Conservation (phyloP, 345 rosid species). For the Salix purpurea region DNA sequence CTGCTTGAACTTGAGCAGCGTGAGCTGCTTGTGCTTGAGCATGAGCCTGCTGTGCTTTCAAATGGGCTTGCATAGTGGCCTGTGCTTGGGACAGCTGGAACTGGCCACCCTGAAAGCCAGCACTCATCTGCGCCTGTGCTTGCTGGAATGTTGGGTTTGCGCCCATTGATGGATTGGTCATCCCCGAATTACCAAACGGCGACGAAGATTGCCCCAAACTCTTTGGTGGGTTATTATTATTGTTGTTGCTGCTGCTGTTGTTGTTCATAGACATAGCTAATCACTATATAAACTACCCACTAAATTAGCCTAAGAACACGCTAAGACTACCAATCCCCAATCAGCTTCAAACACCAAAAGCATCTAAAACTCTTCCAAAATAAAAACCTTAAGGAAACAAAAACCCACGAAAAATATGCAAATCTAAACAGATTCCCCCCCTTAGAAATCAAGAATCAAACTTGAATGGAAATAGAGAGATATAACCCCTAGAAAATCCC, state of each 20-base stretch:
- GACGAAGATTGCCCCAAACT: conserved; percentile 59
- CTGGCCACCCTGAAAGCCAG: conserved; percentile 58
- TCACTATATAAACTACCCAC: not conserved
- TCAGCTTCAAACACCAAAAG: not conserved
- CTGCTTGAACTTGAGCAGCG: conserved; percentile 52
- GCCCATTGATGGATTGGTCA: conserved; percentile 50
- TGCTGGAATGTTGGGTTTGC: conserved; percentile 55
- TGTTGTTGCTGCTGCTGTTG: conserved; percentile 15
- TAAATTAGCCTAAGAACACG: not conserved
- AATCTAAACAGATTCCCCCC: not conserved
- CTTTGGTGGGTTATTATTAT: conserved; percentile 51
- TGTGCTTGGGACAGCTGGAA: conserved; percentile 71
- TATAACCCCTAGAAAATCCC: not conserved
- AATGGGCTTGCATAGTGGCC: conserved; percentile 53
- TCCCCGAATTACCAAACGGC: conserved; percentile 75
- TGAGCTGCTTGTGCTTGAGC: conserved; percentile 39
- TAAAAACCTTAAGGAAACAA: not conserved
- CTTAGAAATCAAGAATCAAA: not conserved
- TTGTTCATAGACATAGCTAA: conserved; percentile 47
- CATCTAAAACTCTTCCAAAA: not conserved
- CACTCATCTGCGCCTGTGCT: conserved; percentile 42
- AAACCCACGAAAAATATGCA: not conserved
- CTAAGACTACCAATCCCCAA: not conserved
- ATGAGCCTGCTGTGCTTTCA: conserved; percentile 42
- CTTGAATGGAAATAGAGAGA: not conserved